Evolutionary conservation across 768 basidiomycete genomes (phyloP).

Genomic region (Lactarius sanguifluus): DNA sequence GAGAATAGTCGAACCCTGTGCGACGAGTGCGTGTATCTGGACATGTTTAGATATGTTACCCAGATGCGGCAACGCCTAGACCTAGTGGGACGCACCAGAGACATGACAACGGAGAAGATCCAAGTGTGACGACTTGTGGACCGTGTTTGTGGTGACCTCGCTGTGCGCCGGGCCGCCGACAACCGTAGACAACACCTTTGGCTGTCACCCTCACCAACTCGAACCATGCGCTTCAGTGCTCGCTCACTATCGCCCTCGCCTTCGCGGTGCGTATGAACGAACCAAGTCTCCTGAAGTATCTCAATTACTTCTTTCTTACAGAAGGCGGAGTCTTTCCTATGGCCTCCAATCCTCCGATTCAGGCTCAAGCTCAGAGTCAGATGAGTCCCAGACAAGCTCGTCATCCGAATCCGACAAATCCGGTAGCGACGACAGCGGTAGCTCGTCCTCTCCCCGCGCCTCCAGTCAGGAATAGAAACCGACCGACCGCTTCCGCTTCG

Average conservation of each 20-base stretch:
- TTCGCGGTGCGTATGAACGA: slow-evolving; percentile 15
- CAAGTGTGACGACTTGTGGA: neutral
- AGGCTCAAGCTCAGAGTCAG: slow-evolving; percentile 14
- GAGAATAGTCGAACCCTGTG: slow-evolving; percentile 75
- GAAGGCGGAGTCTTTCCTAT: slow-evolving; percentile 24
- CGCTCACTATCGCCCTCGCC: slow-evolving; percentile 23
- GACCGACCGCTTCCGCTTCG: slow-evolving; percentile 1
- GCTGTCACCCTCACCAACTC: neutral
- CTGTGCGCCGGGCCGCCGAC: neutral
- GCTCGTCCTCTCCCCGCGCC: neutral
- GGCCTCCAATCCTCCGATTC: slow-evolving; percentile 23
- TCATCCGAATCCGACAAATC: slow-evolving; percentile 22
- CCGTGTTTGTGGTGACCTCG: neutral
- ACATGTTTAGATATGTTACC: neutral
- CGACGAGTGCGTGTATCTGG: slow-evolving; percentile 83
- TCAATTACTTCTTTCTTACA: neutral
- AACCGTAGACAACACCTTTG: neutral
- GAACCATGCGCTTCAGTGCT: slow-evolving; percentile 25
- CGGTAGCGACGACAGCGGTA: slow-evolving; percentile 9
- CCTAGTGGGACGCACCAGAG: slow-evolving; percentile 18
- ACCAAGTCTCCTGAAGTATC: neutral
- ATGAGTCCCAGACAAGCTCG: slow-evolving; percentile 7
- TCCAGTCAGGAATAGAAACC: neutral
- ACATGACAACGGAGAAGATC: slow-evolving; percentile 15
- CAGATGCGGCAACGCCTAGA: neutral